These are phyloP conservation scores for Russula olivacea DNA, from an alignment of 768 basidiomycete genomes.

Conservation along the genomic window DNA sequence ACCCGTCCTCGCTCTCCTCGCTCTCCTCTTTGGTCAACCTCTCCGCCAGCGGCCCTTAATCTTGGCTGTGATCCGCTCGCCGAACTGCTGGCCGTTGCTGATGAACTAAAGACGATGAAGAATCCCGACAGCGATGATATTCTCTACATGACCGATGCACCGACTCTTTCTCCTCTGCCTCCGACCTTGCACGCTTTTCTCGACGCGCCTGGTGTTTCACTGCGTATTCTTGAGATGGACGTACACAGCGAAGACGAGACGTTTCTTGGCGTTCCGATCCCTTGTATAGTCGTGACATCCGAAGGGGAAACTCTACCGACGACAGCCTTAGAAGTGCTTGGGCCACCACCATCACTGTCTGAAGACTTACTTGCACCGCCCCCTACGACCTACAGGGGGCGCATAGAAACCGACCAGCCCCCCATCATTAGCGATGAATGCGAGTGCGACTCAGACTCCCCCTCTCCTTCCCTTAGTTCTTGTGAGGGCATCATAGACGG, in stretches of 20 bases:
- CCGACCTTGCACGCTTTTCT: constrained; percentile 20
- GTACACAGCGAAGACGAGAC: constrained; percentile 17
- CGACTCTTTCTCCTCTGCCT: constrained; percentile 4
- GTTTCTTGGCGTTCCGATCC: constrained; percentile 15
- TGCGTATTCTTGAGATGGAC: constrained; percentile 19
- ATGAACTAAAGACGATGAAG: constrained; percentile 20
- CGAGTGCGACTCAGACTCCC: neutral
- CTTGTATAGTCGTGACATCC: constrained; percentile 21
- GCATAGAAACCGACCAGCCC: neutral
- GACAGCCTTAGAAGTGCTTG: neutral
- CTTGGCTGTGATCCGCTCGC: constrained; percentile 8
- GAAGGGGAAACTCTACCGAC: constrained; percentile 2
- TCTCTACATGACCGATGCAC: constrained; percentile 16
- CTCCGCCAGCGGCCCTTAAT: neutral
- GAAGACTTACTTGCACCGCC: constrained; percentile 17
- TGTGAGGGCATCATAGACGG: neutral
- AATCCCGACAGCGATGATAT: constrained; percentile 20
- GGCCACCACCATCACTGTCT: neutral
- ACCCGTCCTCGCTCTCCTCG: neutral
- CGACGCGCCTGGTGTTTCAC: constrained; percentile 3
- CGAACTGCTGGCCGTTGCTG: constrained; percentile 20
- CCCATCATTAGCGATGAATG: neutral
- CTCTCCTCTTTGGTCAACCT: neutral
- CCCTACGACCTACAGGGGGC: constrained; percentile 3
- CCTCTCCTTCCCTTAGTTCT: neutral